phyloP scores from a whole-genome alignment of 2,329 filamentous ascomycete genomes.

The Fusarium succisae region DNA sequence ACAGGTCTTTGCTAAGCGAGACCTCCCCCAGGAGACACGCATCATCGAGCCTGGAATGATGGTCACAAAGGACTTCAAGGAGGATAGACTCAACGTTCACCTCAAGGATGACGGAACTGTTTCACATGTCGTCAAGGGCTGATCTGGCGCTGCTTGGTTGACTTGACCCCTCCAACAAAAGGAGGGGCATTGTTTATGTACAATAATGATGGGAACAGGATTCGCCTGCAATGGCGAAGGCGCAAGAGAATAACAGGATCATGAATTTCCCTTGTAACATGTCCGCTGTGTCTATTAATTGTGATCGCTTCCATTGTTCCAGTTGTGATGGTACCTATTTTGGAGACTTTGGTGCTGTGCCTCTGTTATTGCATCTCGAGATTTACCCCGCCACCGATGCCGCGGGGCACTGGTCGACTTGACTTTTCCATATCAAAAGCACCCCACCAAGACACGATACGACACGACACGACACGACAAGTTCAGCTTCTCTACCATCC shows the following conservation, averaged over 20 bases:
- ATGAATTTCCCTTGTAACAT: background rate
- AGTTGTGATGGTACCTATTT: background rate
- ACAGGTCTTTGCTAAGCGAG: conserved; percentile 68
- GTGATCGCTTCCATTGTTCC: background rate
- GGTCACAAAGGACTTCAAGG: conserved; percentile 66
- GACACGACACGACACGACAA: conserved; percentile 7
- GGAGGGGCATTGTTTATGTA: conserved; percentile 8
- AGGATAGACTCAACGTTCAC: conserved; percentile 67
- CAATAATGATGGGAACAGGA: conserved; percentile 16
- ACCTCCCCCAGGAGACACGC: conserved; percentile 65
- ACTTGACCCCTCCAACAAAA: conserved; percentile 1
- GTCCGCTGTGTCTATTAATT: background rate
- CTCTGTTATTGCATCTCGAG: conserved; percentile 44
- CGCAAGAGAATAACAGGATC: conserved; percentile 22
- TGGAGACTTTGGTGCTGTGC: background rate
- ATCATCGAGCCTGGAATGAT: conserved; percentile 66
- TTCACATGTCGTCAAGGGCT: conserved; percentile 66
- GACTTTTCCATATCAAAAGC: conserved; percentile 39
- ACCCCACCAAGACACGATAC: conserved; percentile 34
- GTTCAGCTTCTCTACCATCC: background rate
- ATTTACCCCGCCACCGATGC: conserved; percentile 43
- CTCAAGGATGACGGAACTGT: conserved; percentile 69
- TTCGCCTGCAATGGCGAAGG: background rate
- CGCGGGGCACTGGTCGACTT: conserved; percentile 39
- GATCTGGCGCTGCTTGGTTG: conserved; percentile 20